These are phyloP conservation scores for Amoeboaphelidium protococcarum DNA, from an alignment of 371 early-diverging fungal genomes.

Conservation along the genomic window DNA sequence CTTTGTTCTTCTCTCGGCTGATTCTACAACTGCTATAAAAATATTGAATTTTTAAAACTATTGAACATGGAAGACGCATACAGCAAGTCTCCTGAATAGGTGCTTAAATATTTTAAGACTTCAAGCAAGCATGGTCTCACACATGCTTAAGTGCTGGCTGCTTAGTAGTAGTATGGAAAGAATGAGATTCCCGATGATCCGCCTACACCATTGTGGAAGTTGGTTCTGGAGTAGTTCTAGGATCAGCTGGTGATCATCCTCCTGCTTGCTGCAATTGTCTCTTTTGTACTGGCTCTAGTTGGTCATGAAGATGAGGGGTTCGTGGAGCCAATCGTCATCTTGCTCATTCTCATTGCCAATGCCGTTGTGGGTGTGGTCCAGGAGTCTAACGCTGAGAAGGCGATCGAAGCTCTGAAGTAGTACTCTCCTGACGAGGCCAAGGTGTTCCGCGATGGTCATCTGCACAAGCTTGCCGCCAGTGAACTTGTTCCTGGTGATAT, in stretches of 20 bases:
- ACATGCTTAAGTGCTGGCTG: too few relatives aligned
- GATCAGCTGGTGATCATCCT: slow-evolving; percentile 90
- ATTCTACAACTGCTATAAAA: too few relatives aligned
- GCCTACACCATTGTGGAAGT: slow-evolving; percentile 61
- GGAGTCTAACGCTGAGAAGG: slow-evolving; percentile 83
- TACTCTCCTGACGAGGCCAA: slow-evolving; percentile 85
- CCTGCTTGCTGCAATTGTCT: slow-evolving; percentile 62
- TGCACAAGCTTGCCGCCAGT: slow-evolving; percentile 33
- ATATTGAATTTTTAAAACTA: too few relatives aligned
- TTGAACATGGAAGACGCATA: too few relatives aligned
- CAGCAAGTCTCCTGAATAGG: too few relatives aligned
- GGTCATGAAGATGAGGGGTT: too few relatives aligned
- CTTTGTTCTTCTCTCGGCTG: too few relatives aligned
- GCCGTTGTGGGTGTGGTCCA: slow-evolving; percentile 89
- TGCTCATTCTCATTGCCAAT: slow-evolving; percentile 85
- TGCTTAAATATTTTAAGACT: too few relatives aligned
- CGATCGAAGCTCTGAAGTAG: slow-evolving; percentile 79
- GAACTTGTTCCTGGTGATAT: slow-evolving; percentile 67
- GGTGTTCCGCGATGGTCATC: slow-evolving; percentile 46
- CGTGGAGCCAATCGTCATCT: slow-evolving; percentile 87
- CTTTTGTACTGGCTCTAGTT: slow-evolving; percentile 67
- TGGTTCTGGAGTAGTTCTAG: slow-evolving; percentile 83
- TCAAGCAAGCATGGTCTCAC: too few relatives aligned
- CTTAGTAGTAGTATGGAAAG: slow-evolving; percentile 32
- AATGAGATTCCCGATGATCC: slow-evolving; percentile 46